Percentiles rank a stretch among this genome's conserved stretches.
phyloP scores from a whole-genome alignment of 2,329 filamentous ascomycete genomes.

The Cordyceps cicadae region DNA sequence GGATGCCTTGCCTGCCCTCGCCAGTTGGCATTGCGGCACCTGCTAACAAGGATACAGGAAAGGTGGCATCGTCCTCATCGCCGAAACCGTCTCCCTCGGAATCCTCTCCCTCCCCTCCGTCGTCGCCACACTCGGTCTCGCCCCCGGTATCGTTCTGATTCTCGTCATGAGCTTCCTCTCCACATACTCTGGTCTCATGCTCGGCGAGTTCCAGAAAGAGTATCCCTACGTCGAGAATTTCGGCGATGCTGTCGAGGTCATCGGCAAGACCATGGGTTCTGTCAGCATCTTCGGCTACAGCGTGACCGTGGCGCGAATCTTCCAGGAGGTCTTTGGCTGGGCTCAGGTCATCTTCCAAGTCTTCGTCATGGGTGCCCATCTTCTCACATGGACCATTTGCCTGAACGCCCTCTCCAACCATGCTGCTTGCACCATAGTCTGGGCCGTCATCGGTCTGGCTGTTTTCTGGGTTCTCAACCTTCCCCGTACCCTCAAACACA shows the following conservation, averaged over 20 bases:
- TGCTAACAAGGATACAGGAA: conserved; percentile 24
- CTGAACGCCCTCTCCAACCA: conserved; percentile 55
- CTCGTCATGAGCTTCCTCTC: conserved; percentile 59
- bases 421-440: conserved; percentile 55
- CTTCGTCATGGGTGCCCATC: conserved; percentile 61
- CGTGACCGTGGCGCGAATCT: conserved; percentile 41
- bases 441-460: conserved; percentile 49
- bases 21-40: background rate
- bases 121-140: conserved; percentile 61
- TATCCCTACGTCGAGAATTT: conserved; percentile 62
- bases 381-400: conserved; percentile 60
- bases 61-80: conserved; percentile 35
- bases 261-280: conserved; percentile 36
- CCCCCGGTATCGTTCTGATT: conserved; percentile 65
- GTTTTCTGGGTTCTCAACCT: conserved; percentile 52
- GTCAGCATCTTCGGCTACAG: conserved; percentile 41
- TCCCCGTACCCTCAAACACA: conserved; percentile 53
- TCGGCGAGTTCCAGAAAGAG: conserved; percentile 61
- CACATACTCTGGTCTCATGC: conserved; percentile 47
- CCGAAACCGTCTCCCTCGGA: conserved; percentile 38
- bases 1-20: conserved; percentile 9
- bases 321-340: conserved; percentile 52
- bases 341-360: conserved; percentile 54
- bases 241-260: conserved; percentile 55
- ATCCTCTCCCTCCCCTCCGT: conserved; percentile 69